Percentiles rank a stretch among this genome's conserved stretches.
phyloP scores from a whole-genome alignment of 2,329 filamentous ascomycete genomes.

The Passalora sequoiae region DNA sequence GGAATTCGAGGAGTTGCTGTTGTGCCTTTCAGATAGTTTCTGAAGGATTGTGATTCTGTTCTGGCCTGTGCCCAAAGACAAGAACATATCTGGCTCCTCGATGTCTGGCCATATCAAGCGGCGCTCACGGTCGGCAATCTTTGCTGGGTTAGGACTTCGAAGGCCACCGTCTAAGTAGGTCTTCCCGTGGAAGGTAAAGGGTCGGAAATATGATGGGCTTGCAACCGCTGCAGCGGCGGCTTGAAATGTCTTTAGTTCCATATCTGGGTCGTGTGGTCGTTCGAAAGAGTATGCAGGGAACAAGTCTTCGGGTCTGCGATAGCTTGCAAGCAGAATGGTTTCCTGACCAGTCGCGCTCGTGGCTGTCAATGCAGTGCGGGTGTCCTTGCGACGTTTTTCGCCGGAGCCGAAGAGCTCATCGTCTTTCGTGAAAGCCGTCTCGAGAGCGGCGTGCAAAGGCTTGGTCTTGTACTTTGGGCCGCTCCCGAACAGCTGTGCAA shows the following conservation, averaged over 20 bases:
- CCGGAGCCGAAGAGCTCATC: constrained; percentile 27
- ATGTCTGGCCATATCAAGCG: constrained; percentile 34
- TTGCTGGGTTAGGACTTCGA: constrained; percentile 49
- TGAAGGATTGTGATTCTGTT: constrained; percentile 29
- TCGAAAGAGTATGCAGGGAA: constrained; percentile 37
- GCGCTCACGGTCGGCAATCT: constrained; percentile 46
- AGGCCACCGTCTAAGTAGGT: constrained; percentile 50
- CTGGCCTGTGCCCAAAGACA: constrained; percentile 34
- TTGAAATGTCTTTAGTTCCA: constrained; percentile 49
- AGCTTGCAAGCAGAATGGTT: constrained; percentile 44
- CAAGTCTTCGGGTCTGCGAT: constrained; percentile 36
- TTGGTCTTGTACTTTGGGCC: constrained; percentile 34
- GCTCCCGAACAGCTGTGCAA: constrained; percentile 26
- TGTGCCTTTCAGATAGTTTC: constrained; percentile 24
- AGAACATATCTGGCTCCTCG: constrained; percentile 32
- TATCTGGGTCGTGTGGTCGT: constrained; percentile 35
- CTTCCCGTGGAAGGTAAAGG: constrained; percentile 44
- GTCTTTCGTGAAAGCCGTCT: constrained; percentile 37
- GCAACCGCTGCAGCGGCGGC: constrained; percentile 49
- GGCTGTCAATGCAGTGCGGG: constrained; percentile 43
- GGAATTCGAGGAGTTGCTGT: constrained; percentile 7
- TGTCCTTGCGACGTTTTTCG: constrained; percentile 22
- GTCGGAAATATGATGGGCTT: constrained; percentile 48
- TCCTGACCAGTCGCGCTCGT: constrained; percentile 38
- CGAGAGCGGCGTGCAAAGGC: constrained; percentile 34